phyloP scores from a whole-genome alignment of 1,284 basidiomycete genomes.

The Sanghuangporus sanghuang region DNA sequence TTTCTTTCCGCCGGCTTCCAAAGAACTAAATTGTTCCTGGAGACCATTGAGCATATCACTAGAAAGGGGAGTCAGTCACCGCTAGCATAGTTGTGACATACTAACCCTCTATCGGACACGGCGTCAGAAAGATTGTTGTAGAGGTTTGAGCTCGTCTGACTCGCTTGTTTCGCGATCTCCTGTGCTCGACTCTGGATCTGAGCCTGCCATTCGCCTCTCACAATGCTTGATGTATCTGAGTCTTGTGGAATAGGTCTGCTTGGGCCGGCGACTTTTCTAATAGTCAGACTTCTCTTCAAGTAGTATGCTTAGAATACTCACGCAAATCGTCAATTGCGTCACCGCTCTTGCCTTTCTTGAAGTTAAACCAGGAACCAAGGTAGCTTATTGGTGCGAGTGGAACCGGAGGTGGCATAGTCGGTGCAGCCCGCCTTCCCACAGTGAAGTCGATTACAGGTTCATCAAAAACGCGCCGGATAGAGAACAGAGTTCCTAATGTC shows the following conservation, averaged over 20 bases:
- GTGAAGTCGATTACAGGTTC: slow-evolving; percentile 47
- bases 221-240: slow-evolving; percentile 23
- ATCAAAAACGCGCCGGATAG: slow-evolving; percentile 44
- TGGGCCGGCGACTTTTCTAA: slow-evolving; percentile 52
- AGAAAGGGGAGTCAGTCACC: neutral
- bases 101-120: slow-evolving; percentile 58
- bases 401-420: slow-evolving; percentile 55
- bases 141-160: slow-evolving; percentile 31
- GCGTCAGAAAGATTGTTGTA: slow-evolving; percentile 47
- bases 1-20: slow-evolving; percentile 58
- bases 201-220: slow-evolving; percentile 19
- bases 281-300: neutral
- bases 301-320: slow-evolving; percentile 30
- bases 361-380: slow-evolving; percentile 49
- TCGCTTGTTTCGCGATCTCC: slow-evolving; percentile 20
- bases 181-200: slow-evolving; percentile 22
- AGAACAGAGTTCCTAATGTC: slow-evolving; percentile 56
- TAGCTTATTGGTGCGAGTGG: slow-evolving; percentile 51
- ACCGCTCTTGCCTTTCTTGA: slow-evolving; percentile 43
- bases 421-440: slow-evolving; percentile 35
- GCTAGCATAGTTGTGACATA: neutral
- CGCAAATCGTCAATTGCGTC: slow-evolving; percentile 53
- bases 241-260: slow-evolving; percentile 42
- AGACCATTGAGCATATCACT: slow-evolving; percentile 57
- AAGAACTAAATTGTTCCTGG: slow-evolving; percentile 54